Evolutionary conservation across 2,329 filamentous ascomycete genomes (phyloP), one percentile per base, ranked within the genome.

Genomic region (Tolypocladium sp.): DNA sequence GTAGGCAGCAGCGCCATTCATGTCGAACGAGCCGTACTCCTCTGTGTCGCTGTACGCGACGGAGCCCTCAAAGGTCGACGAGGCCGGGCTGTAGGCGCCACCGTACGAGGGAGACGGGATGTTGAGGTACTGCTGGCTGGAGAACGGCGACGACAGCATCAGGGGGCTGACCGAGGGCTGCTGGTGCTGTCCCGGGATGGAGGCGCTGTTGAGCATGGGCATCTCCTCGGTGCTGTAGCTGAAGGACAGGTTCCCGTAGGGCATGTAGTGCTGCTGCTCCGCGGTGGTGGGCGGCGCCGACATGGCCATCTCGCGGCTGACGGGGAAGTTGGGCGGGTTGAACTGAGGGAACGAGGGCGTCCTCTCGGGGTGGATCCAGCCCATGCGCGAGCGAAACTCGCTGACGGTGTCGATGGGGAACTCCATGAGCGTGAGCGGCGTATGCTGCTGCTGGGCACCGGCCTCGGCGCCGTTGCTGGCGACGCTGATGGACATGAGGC

Each of bases 381-480:
- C 85, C 78, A 90, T 86, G 64, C 86, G 83, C 41, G 77, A 79
- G 65, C 87, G 85, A 73, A 92, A 91, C 66, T 86, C 84, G 59
- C 79, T 77, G 58, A 90, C 84, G 54, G 85, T 84, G 64, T 89
- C 82, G 58, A 89, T 85, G 22, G 89, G 88, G 62, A 87, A 86
- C 65, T 89, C 85, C 85, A 91, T 89, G 51, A 92, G 78, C 6
- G 79, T 76, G 61, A 90, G 73, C 13, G 86, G 84, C 37, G 85
- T 83, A 67, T 64, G 59, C 22, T 60, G 55, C 52, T 86, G 55
- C 41, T 86, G 82, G 49, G 82, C 73, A 33, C 84, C 82, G 20
- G 79, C 79, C 58, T 84, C 82, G 60, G 81, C 77, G 25, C 77
- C 77, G 41, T 46, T 41, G 62, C 82, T 79, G 5, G 82, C 81